Base-by-base conservation (phyloP, 305 asterid genomes). In the Euphrasia arctica region DNA sequence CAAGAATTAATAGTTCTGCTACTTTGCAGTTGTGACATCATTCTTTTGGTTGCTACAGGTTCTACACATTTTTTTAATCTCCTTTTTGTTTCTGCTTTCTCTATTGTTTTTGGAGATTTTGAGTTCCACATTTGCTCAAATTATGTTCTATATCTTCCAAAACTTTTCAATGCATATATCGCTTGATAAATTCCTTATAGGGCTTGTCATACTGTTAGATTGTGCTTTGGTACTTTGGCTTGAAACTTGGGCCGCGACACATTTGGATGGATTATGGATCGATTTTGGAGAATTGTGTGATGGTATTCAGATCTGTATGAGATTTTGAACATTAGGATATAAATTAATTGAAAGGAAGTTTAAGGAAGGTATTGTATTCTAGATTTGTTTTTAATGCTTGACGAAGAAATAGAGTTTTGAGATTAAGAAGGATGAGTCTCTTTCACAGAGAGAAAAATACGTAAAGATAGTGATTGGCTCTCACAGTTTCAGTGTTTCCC, bases 41-140 rank as follows among this genome's bases (percentile, higher is more conserved):
- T 79, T 78, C 94, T 92, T 72, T 78, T 92, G 77, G 77, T 84
- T 60, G 74, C 85, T 59, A 85, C 98, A 80, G 98, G 97, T 88
- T 58, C 68, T 68, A 62, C 32, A 31, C 48, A 49, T 28, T n/a
- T 63, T 54, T 48, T 50, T 55, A 54, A 28, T 78, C 72, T 62
- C 54, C 60, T 69, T n/a, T 31, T 6, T 12, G 63, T 43, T 29
- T 42, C 43, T 57, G 22, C 57, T 14, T 62, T 51, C 13, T 41
- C 65, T 62, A 12, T 32, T 49, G 64, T 29, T 62, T 15, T 29
- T 31, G 14, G 50, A 50, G 58, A 2, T 48, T 48, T 55, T 36
- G 63, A 52, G 28, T 56, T 43, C 50, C 10, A 1, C 14, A 22
- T 63, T 25, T 34, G 45, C 12, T 62, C 66, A 29, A 67, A 39